Evolutionary conservation across 371 early-diverging fungal genomes (phyloP).

Genomic region (Cladochytrium tenue): DNA sequence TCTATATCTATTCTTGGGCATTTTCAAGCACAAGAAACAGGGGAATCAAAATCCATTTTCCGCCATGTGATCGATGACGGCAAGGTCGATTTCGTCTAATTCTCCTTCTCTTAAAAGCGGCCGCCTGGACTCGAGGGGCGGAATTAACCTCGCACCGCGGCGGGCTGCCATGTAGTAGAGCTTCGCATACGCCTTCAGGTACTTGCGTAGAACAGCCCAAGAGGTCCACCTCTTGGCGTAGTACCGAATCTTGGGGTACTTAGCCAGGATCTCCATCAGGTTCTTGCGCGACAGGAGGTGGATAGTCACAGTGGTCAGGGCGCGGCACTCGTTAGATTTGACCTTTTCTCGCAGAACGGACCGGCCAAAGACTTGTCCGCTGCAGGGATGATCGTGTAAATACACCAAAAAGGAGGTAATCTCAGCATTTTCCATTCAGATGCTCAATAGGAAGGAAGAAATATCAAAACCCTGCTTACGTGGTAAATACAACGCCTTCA

Average conservation of each 20-base stretch:
- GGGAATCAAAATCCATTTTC: slow-evolving; percentile 45
- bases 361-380: slow-evolving; percentile 41
- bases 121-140: slow-evolving; percentile 38
- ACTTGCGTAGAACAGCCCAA: slow-evolving; percentile 44
- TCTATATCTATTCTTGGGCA: too few relatives aligned
- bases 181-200: slow-evolving; percentile 40
- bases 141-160: slow-evolving; percentile 39
- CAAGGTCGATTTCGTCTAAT: slow-evolving; percentile 49
- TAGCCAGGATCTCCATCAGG: slow-evolving; percentile 29
- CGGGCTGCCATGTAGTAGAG: slow-evolving; percentile 48
- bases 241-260: slow-evolving; percentile 44
- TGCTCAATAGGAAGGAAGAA: too few relatives aligned
- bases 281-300: slow-evolving; percentile 29
- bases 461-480: slow-evolving; percentile 29
- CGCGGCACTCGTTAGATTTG: slow-evolving; percentile 44
- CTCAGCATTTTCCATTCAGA: too few relatives aligned
- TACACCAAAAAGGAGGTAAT: too few relatives aligned
- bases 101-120: slow-evolving; percentile 46
- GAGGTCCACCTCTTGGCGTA: slow-evolving; percentile 52
- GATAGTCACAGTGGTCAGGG: slow-evolving; percentile 41
- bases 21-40: too few relatives aligned
- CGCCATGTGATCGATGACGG: slow-evolving; percentile 47
- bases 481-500: slow-evolving; percentile 46
- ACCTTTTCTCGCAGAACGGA: slow-evolving; percentile 41
- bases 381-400: slow-evolving; percentile 1